Percentiles rank a stretch among this genome's conserved stretches.
Evolutionary conservation across 1,139 yeast genomes (phyloP).

Genomic region (Komagataea norvegica): DNA sequence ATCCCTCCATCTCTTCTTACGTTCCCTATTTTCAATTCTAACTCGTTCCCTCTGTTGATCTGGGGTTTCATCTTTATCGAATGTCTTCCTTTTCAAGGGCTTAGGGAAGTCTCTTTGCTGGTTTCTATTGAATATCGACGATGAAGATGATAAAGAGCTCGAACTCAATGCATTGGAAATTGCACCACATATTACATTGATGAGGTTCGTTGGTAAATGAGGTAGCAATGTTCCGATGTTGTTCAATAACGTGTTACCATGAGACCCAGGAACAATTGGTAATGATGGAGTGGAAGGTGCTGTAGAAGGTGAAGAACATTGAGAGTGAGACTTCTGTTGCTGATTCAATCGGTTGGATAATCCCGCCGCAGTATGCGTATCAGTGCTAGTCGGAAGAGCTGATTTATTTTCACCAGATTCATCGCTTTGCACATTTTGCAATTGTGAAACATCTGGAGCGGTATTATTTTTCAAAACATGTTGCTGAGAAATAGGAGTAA

Average conservation of each 20-base stretch:
- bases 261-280: slow-evolving; percentile 17
- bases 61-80: slow-evolving; percentile 22
- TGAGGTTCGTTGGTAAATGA: slow-evolving; percentile 27
- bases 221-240: slow-evolving; percentile 23
- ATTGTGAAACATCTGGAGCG: no score
- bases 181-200: slow-evolving; percentile 28
- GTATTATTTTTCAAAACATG: no score
- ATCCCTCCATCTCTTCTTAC: slow-evolving; percentile 90
- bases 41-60: slow-evolving; percentile 50
- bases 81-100: slow-evolving; percentile 11
- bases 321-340: background rate
- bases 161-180: slow-evolving; percentile 25
- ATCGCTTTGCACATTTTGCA: no score
- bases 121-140: background rate
- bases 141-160: background rate
- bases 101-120: slow-evolving; percentile 12
- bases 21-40: slow-evolving; percentile 68
- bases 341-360: no score
- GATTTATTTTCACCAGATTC: no score
- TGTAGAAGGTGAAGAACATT: slow-evolving; percentile 7
- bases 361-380: no score
- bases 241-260: slow-evolving; percentile 20
- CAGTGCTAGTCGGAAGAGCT: no score
- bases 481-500: background rate
- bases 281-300: slow-evolving; percentile 28